Evolutionary conservation across 1,139 yeast species (phyloP).

Genomic region (Candida glucosophila): DNA sequence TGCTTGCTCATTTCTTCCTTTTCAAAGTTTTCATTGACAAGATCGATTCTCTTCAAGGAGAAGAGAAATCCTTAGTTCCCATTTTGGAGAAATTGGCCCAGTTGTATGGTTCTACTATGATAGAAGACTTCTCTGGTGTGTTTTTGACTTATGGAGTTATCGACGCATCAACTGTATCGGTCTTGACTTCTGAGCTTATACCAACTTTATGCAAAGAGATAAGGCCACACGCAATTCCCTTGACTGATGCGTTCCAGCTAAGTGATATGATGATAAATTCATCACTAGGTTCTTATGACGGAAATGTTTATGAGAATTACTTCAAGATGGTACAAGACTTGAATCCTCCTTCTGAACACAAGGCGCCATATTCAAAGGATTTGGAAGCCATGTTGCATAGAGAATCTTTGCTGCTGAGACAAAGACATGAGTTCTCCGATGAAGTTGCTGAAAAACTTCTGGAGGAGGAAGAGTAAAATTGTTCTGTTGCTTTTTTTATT

Average conservation of each 20-base stretch:
- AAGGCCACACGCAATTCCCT: conserved; percentile 68
- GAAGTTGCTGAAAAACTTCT: conserved; percentile 11
- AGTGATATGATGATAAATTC: conserved; percentile 82
- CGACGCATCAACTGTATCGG: conserved; percentile 24
- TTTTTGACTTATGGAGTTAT: conserved; percentile 31
- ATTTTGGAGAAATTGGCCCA: conserved; percentile 19
- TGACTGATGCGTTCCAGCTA: conserved; percentile 85
- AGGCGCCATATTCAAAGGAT: conserved; percentile 51
- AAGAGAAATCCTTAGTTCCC: conserved; percentile 15
- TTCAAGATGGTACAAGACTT: conserved; percentile 41
- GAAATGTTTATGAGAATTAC: conserved; percentile 80
- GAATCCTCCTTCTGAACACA: conserved; percentile 46
- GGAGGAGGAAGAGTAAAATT: background rate
- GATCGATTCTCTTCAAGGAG: conserved; percentile 10
- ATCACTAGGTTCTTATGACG: conserved; percentile 76
- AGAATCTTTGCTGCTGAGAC: conserved; percentile 37
- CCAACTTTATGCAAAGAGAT: conserved; percentile 31
- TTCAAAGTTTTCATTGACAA: conserved; percentile 23
- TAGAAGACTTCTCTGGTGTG: conserved; percentile 30
- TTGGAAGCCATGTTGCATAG: conserved; percentile 49
- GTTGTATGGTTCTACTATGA: conserved; percentile 22
- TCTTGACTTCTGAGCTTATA: conserved; percentile 22
- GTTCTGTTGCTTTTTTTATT: too few relatives aligned
- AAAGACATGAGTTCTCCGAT: conserved; percentile 35
- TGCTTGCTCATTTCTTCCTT: conserved; percentile 35